Percentiles rank a stretch among this genome's conserved stretches.
phyloP scores from a whole-genome alignment of 2,329 filamentous ascomycete species.

The Pseudopithomyces maydicus region DNA sequence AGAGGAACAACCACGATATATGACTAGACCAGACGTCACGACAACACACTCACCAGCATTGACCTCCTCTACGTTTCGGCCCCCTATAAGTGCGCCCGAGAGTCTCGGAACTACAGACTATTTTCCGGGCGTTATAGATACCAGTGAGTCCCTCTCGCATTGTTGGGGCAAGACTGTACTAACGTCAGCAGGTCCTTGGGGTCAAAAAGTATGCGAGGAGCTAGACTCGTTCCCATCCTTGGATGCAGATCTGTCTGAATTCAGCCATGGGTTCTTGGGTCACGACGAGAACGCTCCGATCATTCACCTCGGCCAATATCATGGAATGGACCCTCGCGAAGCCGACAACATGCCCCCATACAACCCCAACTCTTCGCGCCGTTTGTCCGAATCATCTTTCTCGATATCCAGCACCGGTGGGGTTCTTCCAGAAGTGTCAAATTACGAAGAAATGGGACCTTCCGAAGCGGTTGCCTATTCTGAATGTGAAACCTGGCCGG shows the following conservation, averaged over 20 bases:
- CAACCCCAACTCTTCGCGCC: constrained; percentile 60
- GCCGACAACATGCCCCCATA: constrained; percentile 33
- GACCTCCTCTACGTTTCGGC: constrained; percentile 25
- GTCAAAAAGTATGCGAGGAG: constrained; percentile 46
- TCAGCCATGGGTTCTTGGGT: constrained; percentile 41
- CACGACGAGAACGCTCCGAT: constrained; percentile 49
- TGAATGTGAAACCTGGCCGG: constrained; percentile 68
- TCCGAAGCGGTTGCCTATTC: constrained; percentile 70
- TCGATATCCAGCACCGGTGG: constrained; percentile 68
- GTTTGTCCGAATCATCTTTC: constrained; percentile 75
- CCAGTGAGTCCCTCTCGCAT: constrained; percentile 39
- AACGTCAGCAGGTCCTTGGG: constrained; percentile 43
- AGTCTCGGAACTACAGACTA: constrained; percentile 36
- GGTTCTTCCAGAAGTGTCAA: constrained; percentile 69
- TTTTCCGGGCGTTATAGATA: constrained; percentile 43
- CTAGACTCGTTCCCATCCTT: constrained; percentile 45
- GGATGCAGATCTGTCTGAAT: constrained; percentile 45
- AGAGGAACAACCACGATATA: constrained; percentile 32
- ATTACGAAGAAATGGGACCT: constrained; percentile 73
- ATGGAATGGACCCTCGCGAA: constrained; percentile 39
- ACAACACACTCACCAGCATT: constrained; percentile 30
- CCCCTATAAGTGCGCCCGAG: constrained; percentile 24
- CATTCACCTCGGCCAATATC: constrained; percentile 47
- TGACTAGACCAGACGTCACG: constrained; percentile 28
- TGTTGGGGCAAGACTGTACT: constrained; percentile 15